These are phyloP conservation scores for Pythium inflatum DNA, from an alignment of 352 stramenopile genomes.

Conservation along the genomic window DNA sequence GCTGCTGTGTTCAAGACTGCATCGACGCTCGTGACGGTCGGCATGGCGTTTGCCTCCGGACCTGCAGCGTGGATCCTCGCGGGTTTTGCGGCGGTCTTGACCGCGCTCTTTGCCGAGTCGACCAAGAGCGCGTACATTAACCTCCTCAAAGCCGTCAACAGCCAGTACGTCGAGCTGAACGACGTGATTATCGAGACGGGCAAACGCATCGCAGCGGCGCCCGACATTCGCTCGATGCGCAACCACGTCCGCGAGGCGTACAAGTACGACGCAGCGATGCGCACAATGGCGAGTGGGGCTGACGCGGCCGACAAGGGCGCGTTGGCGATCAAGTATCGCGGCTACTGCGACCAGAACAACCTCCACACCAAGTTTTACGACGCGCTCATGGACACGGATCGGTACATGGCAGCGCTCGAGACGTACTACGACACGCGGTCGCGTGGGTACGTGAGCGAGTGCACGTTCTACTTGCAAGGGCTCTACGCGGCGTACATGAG, in stretches of 20 bases:
- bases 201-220: background rate
- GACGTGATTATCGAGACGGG: background rate
- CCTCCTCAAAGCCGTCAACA: slow-evolving; percentile 11
- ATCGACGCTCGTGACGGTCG: background rate
- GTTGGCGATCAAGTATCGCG: background rate
- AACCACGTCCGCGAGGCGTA: background rate
- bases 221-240: slow-evolving; percentile 1
- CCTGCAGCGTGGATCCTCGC: background rate
- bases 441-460: slow-evolving; percentile 11
- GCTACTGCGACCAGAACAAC: slow-evolving; percentile 5
- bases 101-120: background rate
- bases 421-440: slow-evolving; percentile 10
- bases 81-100: background rate
- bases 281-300: background rate
- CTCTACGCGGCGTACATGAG: slow-evolving; percentile 10
- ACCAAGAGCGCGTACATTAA: background rate
- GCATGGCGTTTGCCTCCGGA: background rate
- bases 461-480: slow-evolving; percentile 9
- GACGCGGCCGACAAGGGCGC: background rate
- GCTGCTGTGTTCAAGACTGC: background rate
- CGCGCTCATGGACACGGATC: slow-evolving; percentile 4
- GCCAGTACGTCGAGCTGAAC: slow-evolving; percentile 7
- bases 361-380: slow-evolving; percentile 5
- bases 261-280: background rate
- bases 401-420: background rate